A percentile compares a stretch with the other conserved stretches of the same genome.
phyloP scores from a whole-genome alignment of 2,329 filamentous ascomycete genomes.

The Hymenotorrendiella dingleyae region DNA sequence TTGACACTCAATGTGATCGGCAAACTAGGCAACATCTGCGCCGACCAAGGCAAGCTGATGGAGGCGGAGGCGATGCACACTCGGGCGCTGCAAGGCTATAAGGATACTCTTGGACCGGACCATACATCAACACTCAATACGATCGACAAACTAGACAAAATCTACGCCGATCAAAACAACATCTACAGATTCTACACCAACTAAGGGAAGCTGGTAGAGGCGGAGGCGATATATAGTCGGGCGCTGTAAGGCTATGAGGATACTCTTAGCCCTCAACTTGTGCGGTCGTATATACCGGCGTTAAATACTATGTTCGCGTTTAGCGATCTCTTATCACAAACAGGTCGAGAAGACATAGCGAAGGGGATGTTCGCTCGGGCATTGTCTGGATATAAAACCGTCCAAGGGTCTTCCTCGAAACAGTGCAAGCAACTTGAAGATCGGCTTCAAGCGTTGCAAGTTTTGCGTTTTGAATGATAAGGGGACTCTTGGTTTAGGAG shows the following conservation, averaged over 20 bases:
- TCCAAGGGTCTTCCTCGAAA: conserved; percentile 16
- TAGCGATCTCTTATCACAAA: conserved; percentile 25
- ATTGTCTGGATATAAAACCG: conserved; percentile 13
- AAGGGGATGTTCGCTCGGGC: conserved; percentile 24
- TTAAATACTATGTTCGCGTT: conserved; percentile 24
- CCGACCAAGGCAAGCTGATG: background rate
- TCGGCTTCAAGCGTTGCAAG: conserved; percentile 13
- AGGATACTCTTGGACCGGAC: background rate
- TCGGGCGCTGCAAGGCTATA: background rate
- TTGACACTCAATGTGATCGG: background rate
- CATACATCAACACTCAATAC: conserved; percentile 1
- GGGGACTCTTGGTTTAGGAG: too few relatives aligned
- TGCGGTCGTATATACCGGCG: conserved; percentile 26
- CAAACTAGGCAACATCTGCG: background rate
- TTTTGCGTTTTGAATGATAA: conserved; percentile 7
- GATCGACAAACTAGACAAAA: conserved; percentile 1
- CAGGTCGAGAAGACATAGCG: conserved; percentile 22
- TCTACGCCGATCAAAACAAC: background rate
- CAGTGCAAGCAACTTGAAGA: conserved; percentile 13
- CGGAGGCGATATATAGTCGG: conserved; percentile 1
- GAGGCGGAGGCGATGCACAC: conserved; percentile 1
- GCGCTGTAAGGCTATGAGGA: conserved; percentile 15
- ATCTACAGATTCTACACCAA: background rate
- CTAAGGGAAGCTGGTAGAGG: conserved; percentile 4
- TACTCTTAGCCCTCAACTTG: conserved; percentile 8